Conservation (phyloP, 2,329 filamentous ascomycete species). For the Stagonosporopsis rhizophila region DNA sequence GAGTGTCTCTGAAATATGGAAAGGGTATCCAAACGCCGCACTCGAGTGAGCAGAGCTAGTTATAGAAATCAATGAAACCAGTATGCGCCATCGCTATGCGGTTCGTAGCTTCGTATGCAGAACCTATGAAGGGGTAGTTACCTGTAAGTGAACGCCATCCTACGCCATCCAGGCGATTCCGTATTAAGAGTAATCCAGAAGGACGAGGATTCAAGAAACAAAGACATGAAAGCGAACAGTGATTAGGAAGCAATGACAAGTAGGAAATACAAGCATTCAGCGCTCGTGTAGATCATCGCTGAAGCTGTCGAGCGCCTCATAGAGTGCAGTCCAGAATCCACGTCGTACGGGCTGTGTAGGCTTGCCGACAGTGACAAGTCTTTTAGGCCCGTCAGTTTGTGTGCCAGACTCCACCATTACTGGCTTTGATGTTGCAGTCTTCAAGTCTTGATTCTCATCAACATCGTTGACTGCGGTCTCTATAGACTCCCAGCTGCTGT, state of each 20-base stretch:
- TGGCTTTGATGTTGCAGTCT: conserved; percentile 1
- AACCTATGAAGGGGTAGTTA: conserved; percentile 6
- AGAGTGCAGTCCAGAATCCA: conserved; percentile 33
- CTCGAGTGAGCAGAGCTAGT: not conserved
- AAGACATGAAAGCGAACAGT: not conserved
- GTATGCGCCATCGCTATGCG: conserved; percentile 20
- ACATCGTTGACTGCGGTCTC: conserved; percentile 8
- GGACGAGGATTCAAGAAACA: not conserved
- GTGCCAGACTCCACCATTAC: conserved; percentile 15
- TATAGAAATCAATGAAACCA: not conserved
- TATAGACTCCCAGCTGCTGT: conserved; percentile 13
- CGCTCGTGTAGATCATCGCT: conserved; percentile 19
- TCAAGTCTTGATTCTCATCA: not conserved
- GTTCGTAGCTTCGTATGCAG: conserved; percentile 15
- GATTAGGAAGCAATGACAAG: not conserved
- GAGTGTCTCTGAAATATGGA: not conserved
- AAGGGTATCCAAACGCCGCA: conserved; percentile 2
- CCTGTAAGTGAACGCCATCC: conserved; percentile 6
- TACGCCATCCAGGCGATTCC: not conserved
- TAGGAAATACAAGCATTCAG: not conserved
- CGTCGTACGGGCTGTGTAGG: conserved; percentile 14
- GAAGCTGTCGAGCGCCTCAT: conserved; percentile 31
- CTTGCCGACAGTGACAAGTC: conserved; percentile 20
- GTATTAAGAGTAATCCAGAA: not conserved
- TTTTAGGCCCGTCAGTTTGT: conserved; percentile 9